Conservation (phyloP, 1,284 basidiomycete genomes). For the Mrakiaceae sp. region DNA sequence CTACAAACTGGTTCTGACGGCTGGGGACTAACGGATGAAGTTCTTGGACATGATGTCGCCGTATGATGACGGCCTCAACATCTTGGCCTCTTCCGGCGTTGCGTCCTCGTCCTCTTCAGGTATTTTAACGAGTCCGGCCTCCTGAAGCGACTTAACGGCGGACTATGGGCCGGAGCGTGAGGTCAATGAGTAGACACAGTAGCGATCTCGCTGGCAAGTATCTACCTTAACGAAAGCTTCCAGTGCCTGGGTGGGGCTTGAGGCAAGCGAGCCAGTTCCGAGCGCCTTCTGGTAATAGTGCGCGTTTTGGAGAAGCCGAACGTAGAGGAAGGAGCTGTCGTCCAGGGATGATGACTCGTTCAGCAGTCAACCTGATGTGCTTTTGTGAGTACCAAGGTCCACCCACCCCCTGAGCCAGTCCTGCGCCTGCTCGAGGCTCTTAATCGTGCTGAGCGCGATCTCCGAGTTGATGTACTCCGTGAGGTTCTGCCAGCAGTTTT, state of each 20-base stretch:
- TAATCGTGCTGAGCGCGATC: conserved; percentile 71
- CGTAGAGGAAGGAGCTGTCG: conserved; percentile 60
- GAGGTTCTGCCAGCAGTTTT: conserved; percentile 42
- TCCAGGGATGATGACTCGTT: too few relatives aligned
- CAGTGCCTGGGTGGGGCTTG: conserved; percentile 48
- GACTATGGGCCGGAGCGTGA: conserved; percentile 28
- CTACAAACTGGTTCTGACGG: too few relatives aligned
- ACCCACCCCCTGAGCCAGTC: conserved; percentile 47
- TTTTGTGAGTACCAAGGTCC: too few relatives aligned
- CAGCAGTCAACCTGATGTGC: too few relatives aligned
- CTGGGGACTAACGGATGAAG: conserved; percentile 23
- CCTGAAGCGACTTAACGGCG: conserved; percentile 49
- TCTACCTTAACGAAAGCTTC: conserved; percentile 51
- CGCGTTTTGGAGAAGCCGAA: conserved; percentile 72
- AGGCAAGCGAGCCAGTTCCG: conserved; percentile 29
- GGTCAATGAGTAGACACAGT: too few relatives aligned
- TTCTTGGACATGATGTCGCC: conserved; percentile 29
- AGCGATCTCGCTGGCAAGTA: not conserved
- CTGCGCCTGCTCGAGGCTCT: conserved; percentile 48
- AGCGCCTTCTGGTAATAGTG: conserved; percentile 50
- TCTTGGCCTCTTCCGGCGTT: conserved; percentile 11
- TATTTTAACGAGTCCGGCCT: conserved; percentile 48
- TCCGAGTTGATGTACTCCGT: conserved; percentile 87
- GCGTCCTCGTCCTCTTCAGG: conserved; percentile 32
- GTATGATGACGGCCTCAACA: not conserved